Evolutionary conservation across 352 stramenopile species (phyloP), one percentile per base, ranked within the genome.

Genomic region (Pythium brassicae): DNA sequence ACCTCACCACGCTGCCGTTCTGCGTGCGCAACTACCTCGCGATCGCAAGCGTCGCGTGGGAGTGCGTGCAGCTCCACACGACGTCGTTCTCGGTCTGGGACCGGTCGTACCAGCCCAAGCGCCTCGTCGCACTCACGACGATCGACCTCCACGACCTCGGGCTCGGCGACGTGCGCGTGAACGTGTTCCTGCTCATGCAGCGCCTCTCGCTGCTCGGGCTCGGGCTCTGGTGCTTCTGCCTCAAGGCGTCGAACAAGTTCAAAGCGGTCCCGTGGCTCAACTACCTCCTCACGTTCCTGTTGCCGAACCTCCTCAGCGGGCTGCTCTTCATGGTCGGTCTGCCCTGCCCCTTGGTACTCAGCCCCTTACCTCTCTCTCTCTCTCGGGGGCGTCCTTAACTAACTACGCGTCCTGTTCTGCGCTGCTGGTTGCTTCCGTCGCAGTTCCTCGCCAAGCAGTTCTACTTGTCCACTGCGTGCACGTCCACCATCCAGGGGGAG

Each of bases 211-310:
- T 72, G 11, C 46, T 68, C 26, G 65, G 64, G 8, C 56, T 76
- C 12, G 23, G 63, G 14, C 27, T 72, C 39, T 72, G 68, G 64
- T 68, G 66, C 32, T 67, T 76, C 26, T 72, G 64, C 50, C 57
- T 76, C 57, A 76, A 76, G 51, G 68, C 68, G 8, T 71, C 64
- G 14, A 76, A 76, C 62, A 72, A 76, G 49, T 73, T 73, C 50
- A 76, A 76, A 59, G 61, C 60, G 8, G 54, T 69, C 19, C 65
- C 64, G 39, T 71, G 55, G 52, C 55, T 76, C 44, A 73, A 76
- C 53, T 76, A 76, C 44, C 45, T 66, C 20, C 35, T 76, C 42
- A 76, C 68, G 23, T 73, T 76, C 42, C 29, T 76, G 12, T 19
- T 76, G 27, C 68, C 68, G 19, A 76, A 66, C 20, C 20, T 66